phyloP scores from a whole-genome alignment of 805 yeast genomes.

The Yarrowia sp. region DNA sequence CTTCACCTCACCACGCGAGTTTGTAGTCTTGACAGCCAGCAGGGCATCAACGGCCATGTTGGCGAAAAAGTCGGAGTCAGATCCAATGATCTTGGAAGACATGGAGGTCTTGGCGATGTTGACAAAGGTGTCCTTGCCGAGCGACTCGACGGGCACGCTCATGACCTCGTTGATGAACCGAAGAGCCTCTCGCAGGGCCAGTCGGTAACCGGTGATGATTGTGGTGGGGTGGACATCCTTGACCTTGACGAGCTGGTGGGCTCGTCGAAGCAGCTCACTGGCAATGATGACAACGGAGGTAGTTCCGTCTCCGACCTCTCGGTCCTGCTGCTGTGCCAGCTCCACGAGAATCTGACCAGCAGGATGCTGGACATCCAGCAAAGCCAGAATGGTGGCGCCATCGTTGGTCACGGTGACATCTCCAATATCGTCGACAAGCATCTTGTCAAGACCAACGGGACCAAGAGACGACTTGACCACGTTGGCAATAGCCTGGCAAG shows the following conservation, averaged over 20 bases:
- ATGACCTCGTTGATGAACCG: slow-evolving; percentile 81
- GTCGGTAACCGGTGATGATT: slow-evolving; percentile 91
- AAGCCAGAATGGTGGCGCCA: slow-evolving; percentile 91
- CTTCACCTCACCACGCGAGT: slow-evolving; percentile 78
- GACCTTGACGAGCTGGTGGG: slow-evolving; percentile 88
- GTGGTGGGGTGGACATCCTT: slow-evolving; percentile 93
- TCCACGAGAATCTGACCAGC: slow-evolving; percentile 97
- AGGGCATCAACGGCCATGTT: slow-evolving; percentile 92
- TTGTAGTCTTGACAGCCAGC: slow-evolving; percentile 88
- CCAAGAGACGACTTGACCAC: slow-evolving; percentile 90
- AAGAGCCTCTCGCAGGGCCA: slow-evolving; percentile 88
- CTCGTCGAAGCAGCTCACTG: slow-evolving; percentile 83
- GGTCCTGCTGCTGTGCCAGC: slow-evolving; percentile 96
- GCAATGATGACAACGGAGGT: slow-evolving; percentile 97
- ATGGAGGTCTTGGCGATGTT: slow-evolving; percentile 95
- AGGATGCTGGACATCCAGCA: slow-evolving; percentile 96
- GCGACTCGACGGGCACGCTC: slow-evolving; percentile 69
- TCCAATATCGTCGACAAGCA: slow-evolving; percentile 98
- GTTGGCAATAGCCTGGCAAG: slow-evolving; percentile 82
- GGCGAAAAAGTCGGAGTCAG: slow-evolving; percentile 87
- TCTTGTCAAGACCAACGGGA: slow-evolving; percentile 97
- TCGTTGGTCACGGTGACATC: slow-evolving; percentile 98
- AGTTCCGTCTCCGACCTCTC: slow-evolving; percentile 98
- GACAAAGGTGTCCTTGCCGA: slow-evolving; percentile 78
- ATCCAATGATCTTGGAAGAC: slow-evolving; percentile 94